Conservation (phyloP, 1,284 basidiomycete genomes). For the Rugosomyces carneus region DNA sequence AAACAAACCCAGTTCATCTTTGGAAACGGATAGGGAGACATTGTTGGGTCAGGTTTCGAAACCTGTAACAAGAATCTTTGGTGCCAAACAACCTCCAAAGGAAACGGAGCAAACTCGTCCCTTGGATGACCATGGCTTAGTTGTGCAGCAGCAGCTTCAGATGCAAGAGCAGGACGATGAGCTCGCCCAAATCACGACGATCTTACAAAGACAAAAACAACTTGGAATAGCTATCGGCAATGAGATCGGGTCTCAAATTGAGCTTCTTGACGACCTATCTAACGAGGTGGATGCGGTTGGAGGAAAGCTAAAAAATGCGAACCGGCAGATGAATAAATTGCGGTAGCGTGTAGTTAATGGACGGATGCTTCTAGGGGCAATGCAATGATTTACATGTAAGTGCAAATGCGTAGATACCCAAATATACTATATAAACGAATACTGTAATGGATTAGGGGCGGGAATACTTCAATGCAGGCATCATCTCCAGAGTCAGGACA, state of each 20-base stretch:
- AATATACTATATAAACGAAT: constrained; percentile 16
- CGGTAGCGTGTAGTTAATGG: constrained; percentile 31
- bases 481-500: constrained; percentile 8
- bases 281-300: constrained; percentile 71
- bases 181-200: constrained; percentile 71
- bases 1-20: constrained; percentile 31
- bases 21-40: constrained; percentile 58
- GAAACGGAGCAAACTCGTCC: constrained; percentile 87
- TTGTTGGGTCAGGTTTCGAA: constrained; percentile 45
- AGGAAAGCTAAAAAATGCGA: constrained; percentile 71
- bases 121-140: constrained; percentile 75
- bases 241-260: constrained; percentile 84
- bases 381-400: constrained; percentile 9
- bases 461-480: constrained; percentile 4
- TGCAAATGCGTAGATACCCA: constrained; percentile 7
- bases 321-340: constrained; percentile 75
- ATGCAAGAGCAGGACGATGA: constrained; percentile 84
- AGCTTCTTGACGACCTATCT: constrained; percentile 77
- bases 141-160: constrained; percentile 75
- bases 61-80: constrained; percentile 78
- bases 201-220: constrained; percentile 81
- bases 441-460: constrained; percentile 13
- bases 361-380: not conserved
- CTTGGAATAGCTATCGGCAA: constrained; percentile 84
- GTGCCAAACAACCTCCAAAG: constrained; percentile 46